phyloP scores from a whole-genome alignment of 768 basidiomycete species.

The Lactifluus hygrophoroides region DNA sequence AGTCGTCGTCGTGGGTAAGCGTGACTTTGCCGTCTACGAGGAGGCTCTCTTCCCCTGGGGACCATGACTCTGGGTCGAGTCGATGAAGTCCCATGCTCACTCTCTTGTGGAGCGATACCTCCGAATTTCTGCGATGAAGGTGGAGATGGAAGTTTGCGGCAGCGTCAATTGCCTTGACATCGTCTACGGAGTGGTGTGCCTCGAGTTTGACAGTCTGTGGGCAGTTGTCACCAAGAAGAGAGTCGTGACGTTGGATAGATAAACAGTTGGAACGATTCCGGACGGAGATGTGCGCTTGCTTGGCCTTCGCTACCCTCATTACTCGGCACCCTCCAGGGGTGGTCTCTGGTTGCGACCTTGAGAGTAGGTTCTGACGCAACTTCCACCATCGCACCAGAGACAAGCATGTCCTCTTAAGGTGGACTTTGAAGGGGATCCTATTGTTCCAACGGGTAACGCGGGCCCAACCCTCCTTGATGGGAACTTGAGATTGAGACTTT shows the following conservation, averaged over 20 bases:
- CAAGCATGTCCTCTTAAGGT: conserved; percentile 39
- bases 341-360: conserved; percentile 28
- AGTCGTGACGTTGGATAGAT: conserved; percentile 39
- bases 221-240: conserved; percentile 31
- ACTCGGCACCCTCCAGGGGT: conserved; percentile 37
- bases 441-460: conserved; percentile 47
- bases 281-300: conserved; percentile 45
- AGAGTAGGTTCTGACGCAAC: conserved; percentile 33
- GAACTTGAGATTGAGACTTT: conserved; percentile 27
- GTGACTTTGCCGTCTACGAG: conserved; percentile 41
- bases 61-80: conserved; percentile 38
- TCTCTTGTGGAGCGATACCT: conserved; percentile 37
- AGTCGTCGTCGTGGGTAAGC: conserved; percentile 33
- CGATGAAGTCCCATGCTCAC: conserved; percentile 47
- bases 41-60: conserved; percentile 37
- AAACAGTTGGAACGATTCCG: conserved; percentile 34
- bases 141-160: conserved; percentile 55
- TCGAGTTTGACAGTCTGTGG: conserved; percentile 34
- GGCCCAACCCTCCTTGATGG: conserved; percentile 45
- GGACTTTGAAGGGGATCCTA: conserved; percentile 44
- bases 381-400: conserved; percentile 39
- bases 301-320: conserved; percentile 36
- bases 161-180: conserved; percentile 39
- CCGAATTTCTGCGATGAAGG: conserved; percentile 42
- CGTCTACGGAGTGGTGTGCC: conserved; percentile 27